Conservation (phyloP, 768 basidiomycete genomes). For the Goffeauzyma gilvescens region DNA sequence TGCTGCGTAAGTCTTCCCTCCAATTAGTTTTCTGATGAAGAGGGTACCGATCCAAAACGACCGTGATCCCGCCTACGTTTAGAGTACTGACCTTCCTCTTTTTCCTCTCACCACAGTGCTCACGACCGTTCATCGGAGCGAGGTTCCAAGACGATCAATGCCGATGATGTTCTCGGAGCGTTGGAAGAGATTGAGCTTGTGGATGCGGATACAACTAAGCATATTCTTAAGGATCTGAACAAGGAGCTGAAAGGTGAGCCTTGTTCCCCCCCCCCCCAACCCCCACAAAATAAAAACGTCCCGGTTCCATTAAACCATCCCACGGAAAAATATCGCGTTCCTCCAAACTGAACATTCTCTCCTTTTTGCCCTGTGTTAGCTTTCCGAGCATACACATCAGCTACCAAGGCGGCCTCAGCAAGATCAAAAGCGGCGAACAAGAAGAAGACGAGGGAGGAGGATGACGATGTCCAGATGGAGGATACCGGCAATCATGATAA, state of each 20-base stretch:
- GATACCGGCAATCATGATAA: not conserved
- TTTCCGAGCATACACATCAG: not conserved
- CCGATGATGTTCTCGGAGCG: constrained; percentile 69
- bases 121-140: constrained; percentile 72
- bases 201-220: constrained; percentile 18
- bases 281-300: not conserved
- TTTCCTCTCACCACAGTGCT: constrained; percentile 38
- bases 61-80: not conserved
- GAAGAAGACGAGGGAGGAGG: not conserved
- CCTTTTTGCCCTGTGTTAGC: not conserved
- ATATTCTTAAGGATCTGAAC: constrained; percentile 11
- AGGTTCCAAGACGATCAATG: constrained; percentile 72
- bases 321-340: too few species aligned
- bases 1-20: constrained; percentile 34
- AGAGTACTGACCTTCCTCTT: not conserved
- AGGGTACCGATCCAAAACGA: not conserved
- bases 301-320: too few species aligned
- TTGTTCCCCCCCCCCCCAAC: not conserved
- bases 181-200: constrained; percentile 24
- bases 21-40: not conserved
- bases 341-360: not conserved
- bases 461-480: not conserved
- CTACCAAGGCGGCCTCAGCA: not conserved
- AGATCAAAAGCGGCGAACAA: not conserved
- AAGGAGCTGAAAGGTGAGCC: constrained; percentile 24